Evolutionary conservation across 805 yeast species (phyloP).

Genomic region (Starmerella bacillaris): DNA sequence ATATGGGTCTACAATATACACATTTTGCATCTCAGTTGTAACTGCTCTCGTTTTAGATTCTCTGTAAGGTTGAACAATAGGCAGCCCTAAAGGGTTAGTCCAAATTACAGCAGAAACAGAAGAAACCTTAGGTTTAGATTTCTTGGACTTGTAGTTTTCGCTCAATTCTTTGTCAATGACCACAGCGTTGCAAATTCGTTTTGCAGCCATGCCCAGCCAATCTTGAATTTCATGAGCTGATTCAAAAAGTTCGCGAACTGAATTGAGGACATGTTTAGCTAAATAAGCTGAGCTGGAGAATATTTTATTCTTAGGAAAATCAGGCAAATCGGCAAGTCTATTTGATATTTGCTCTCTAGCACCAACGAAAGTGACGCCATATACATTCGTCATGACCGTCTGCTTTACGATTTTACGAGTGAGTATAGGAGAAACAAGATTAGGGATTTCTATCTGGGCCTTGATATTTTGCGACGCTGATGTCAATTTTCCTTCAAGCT

Average conservation of each 20-base stretch:
- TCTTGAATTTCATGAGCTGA: constrained; percentile 94
- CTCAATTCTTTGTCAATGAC: constrained; percentile 25
- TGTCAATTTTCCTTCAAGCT: neutral
- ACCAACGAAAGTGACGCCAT: constrained; percentile 89
- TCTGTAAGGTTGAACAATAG: constrained; percentile 94
- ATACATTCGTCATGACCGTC: constrained; percentile 95
- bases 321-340: constrained; percentile 46
- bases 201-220: constrained; percentile 84
- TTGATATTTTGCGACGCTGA: constrained; percentile 21
- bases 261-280: constrained; percentile 59
- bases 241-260: constrained; percentile 67
- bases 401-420: constrained; percentile 84
- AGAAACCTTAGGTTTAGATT: constrained; percentile 22
- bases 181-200: constrained; percentile 57
- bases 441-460: constrained; percentile 27
- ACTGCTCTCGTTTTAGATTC: constrained; percentile 45
- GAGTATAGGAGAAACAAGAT: constrained; percentile 40
- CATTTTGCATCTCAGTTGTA: constrained; percentile 69
- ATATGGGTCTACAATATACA: constrained; percentile 78
- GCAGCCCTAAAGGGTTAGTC: constrained; percentile 92
- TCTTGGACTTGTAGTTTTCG: constrained; percentile 41
- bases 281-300: constrained; percentile 43
- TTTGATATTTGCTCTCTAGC: constrained; percentile 77
- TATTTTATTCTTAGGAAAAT: constrained; percentile 30
- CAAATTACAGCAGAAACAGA: constrained; percentile 82